These are phyloP conservation scores for Rhodotorula sp. DNA, from an alignment of 1,284 basidiomycete genomes.

Conservation along the genomic window DNA sequence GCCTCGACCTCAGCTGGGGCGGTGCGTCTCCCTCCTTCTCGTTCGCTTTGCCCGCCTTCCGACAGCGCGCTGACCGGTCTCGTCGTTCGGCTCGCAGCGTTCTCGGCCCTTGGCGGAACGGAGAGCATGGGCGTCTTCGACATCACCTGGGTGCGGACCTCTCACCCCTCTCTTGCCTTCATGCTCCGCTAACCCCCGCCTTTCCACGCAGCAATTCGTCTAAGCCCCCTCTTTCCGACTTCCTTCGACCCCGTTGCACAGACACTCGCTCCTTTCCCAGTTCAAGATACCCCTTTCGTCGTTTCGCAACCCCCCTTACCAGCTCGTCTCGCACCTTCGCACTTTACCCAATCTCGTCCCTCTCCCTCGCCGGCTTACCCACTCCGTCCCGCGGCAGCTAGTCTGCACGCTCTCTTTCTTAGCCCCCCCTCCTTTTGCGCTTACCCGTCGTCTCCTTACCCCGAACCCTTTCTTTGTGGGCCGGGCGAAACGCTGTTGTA, in stretches of 20 bases:
- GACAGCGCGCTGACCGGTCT: not conserved
- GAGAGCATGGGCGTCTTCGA: constrained; percentile 20
- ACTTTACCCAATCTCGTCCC: not conserved
- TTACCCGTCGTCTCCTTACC: too few species aligned
- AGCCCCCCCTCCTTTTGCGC: not conserved
- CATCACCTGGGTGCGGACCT: constrained; percentile 7
- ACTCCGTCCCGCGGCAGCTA: not conserved
- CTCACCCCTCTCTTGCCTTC: too few species aligned
- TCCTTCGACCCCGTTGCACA: not conserved
- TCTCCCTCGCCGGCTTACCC: not conserved
- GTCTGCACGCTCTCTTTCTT: not conserved
- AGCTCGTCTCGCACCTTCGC: not conserved
- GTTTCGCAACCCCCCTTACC: not conserved
- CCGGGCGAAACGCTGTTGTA: not conserved
- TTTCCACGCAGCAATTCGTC: not conserved
- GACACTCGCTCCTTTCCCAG: not conserved
- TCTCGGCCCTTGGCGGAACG: constrained; percentile 25
- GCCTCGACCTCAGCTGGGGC: constrained; percentile 1
- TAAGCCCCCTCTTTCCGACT: not conserved
- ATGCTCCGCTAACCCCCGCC: not conserved
- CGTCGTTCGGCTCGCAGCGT: not conserved
- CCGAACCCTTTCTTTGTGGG: not conserved
- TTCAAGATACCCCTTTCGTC: not conserved
- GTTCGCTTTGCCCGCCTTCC: not conserved
- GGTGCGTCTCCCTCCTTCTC: not conserved